Evolutionary conservation across 1,284 basidiomycete genomes (phyloP).

Genomic region (Rhodotorula sp.): DNA sequence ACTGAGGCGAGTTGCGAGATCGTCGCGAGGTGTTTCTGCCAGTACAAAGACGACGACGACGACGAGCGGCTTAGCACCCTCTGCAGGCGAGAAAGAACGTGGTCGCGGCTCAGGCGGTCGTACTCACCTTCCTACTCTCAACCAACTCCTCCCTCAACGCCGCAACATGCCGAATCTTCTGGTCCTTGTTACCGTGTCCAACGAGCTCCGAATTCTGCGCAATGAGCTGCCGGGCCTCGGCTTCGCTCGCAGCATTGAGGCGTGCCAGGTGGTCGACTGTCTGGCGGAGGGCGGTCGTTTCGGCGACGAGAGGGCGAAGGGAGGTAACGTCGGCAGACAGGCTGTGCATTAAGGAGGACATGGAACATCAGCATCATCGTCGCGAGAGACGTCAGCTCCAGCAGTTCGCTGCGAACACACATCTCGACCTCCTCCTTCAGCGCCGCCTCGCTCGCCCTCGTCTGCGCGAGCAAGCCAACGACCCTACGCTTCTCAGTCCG

Average conservation of each 20-base stretch:
- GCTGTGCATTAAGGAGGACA: neutral
- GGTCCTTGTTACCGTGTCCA: constrained; percentile 28
- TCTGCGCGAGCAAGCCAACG: constrained; percentile 20
- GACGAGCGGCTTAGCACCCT: neutral
- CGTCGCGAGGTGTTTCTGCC: constrained; percentile 32
- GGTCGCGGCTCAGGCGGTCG: no score
- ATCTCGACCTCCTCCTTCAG: constrained; percentile 24
- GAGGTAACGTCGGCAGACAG: neutral
- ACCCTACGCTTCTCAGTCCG: constrained; percentile 21
- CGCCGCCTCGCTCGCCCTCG: constrained; percentile 24
- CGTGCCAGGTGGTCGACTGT: constrained; percentile 35
- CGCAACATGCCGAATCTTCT: constrained; percentile 37
- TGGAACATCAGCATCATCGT: no score
- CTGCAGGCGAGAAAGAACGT: neutral
- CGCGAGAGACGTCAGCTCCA: neutral
- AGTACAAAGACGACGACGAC: rapidly evolving
- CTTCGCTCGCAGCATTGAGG: constrained; percentile 25
- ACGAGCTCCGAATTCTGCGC: constrained; percentile 33
- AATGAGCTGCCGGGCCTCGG: constrained; percentile 20
- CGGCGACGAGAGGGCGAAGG: constrained; percentile 11
- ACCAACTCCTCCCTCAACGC: constrained; percentile 26
- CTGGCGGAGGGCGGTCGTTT: constrained; percentile 2
- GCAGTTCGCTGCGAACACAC: neutral
- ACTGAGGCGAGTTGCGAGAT: constrained; percentile 20
- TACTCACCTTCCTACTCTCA: constrained; percentile 23